Evolutionary conservation across 148 eudicot species (phyloP).

Genomic region (Pharnaceum exiguum): DNA sequence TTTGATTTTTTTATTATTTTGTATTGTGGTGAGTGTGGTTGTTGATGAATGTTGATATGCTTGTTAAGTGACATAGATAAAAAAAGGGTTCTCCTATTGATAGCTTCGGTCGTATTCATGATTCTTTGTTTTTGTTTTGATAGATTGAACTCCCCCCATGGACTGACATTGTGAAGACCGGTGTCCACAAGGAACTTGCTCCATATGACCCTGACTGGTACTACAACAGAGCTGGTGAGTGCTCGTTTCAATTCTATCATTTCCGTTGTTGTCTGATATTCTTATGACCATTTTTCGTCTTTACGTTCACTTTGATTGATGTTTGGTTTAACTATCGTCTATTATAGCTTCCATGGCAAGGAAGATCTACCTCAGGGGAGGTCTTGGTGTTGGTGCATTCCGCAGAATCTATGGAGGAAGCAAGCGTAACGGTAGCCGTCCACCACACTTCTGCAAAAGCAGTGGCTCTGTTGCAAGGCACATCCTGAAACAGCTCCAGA

Average conservation of each 20-base stretch:
- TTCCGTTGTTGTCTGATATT: not conserved
- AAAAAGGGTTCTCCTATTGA: not conserved
- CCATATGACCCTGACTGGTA: constrained; percentile 69
- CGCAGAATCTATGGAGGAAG: constrained; percentile 80
- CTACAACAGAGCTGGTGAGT: constrained; percentile 58
- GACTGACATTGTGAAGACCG: constrained; percentile 70
- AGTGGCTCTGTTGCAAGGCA: constrained; percentile 76
- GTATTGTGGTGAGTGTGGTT: too few species aligned
- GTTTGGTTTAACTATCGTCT: not conserved
- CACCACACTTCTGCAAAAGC: constrained; percentile 80
- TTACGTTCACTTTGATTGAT: not conserved
- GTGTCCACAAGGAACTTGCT: constrained; percentile 53
- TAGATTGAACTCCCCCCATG: constrained; percentile 71
- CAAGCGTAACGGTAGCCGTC: constrained; percentile 79
- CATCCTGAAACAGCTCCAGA: constrained; percentile 68
- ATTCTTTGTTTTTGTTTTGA: not conserved
- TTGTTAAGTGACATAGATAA: not conserved
- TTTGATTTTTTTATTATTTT: too few species aligned
- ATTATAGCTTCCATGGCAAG: constrained; percentile 78
- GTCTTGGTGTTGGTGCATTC: constrained; percentile 80
- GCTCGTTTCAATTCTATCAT: too few species aligned
- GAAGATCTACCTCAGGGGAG: constrained; percentile 81
- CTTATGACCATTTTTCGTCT: not conserved
- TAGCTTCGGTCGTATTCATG: not conserved
- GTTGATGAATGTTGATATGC: too few species aligned